A percentile compares a stretch with the other conserved stretches of the same genome.
These are phyloP conservation scores for Moesziomyces antarcticus DNA, from an alignment of 1,284 basidiomycete genomes.

Conservation along the genomic window DNA sequence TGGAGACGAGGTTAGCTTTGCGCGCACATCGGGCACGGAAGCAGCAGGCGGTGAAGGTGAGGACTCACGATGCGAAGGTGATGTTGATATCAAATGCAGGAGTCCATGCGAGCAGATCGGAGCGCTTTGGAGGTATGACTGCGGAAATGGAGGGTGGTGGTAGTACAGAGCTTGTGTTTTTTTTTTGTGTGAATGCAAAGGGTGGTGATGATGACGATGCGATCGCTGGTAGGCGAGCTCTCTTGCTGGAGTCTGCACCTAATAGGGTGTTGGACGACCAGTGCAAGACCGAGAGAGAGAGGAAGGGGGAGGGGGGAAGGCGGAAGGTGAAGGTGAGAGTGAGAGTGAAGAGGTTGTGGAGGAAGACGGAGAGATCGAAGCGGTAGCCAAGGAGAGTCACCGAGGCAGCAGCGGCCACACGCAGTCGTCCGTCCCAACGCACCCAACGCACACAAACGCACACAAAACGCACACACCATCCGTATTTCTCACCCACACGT, in stretches of 20 bases:
- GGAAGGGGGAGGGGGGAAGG: too few relatives aligned
- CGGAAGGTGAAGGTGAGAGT: conserved; percentile 1
- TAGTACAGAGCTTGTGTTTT: too few relatives aligned
- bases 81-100: conserved; percentile 26
- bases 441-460: not conserved
- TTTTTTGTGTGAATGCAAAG: too few relatives aligned
- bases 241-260: too few relatives aligned
- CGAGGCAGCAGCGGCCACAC: not conserved
- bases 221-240: too few relatives aligned
- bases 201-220: too few relatives aligned
- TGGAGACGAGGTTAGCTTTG: conserved; percentile 5
- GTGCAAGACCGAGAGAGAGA: too few relatives aligned
- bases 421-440: not conserved
- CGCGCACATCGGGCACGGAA: not conserved
- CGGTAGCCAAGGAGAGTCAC: conserved; percentile 5
- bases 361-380: not conserved
- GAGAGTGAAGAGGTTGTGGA: conserved; percentile 3
- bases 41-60: not conserved
- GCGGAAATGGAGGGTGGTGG: not conserved
- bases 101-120: conserved; percentile 31
- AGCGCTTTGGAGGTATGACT: conserved; percentile 22
- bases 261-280: too few relatives aligned
- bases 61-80: conserved; percentile 34
- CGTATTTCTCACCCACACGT: too few relatives aligned
- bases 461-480: not conserved